Evolutionary conservation across 805 yeast genomes (phyloP).

Genomic region (Pichia insulana): DNA sequence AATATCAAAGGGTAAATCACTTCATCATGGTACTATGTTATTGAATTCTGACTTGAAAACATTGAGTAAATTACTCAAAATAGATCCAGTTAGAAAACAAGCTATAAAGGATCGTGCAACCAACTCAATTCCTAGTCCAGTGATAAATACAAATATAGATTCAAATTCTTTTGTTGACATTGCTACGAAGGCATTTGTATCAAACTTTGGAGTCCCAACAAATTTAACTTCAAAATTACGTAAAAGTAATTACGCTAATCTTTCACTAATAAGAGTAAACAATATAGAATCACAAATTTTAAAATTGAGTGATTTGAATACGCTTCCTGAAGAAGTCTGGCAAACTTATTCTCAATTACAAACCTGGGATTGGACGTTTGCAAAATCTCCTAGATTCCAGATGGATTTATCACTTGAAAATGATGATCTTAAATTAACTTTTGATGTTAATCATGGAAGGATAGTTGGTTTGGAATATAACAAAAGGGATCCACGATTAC

Average conservation of each 20-base stretch:
- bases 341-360: constrained; percentile 34
- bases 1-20: constrained; percentile 68
- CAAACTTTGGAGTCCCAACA: constrained; percentile 23
- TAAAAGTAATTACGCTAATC: constrained; percentile 12
- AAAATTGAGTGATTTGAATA: constrained; percentile 17
- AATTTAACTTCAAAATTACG: constrained; percentile 1
- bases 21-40: constrained; percentile 96
- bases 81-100: constrained; percentile 13
- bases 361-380: constrained; percentile 69
- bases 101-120: constrained; percentile 33
- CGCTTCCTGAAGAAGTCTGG: constrained; percentile 32
- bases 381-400: constrained; percentile 66
- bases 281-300: constrained; percentile 16
- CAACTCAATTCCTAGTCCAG: constrained; percentile 74
- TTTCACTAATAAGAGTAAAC: constrained; percentile 4
- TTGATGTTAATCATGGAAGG: constrained; percentile 45
- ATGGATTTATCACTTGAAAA: constrained; percentile 41
- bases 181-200: constrained; percentile 34
- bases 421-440: constrained; percentile 23
- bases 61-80: constrained; percentile 49
- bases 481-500: constrained; percentile 12
- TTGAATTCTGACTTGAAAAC: constrained; percentile 54
- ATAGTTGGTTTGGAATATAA: constrained; percentile 12
- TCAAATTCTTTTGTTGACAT: constrained; percentile 37
- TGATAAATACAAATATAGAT: constrained; percentile 50